Percentiles rank a stretch among this genome's conserved stretches.
Conservation (phyloP, 1,139 yeast species). For the Lodderomyces oxycetoniae region DNA sequence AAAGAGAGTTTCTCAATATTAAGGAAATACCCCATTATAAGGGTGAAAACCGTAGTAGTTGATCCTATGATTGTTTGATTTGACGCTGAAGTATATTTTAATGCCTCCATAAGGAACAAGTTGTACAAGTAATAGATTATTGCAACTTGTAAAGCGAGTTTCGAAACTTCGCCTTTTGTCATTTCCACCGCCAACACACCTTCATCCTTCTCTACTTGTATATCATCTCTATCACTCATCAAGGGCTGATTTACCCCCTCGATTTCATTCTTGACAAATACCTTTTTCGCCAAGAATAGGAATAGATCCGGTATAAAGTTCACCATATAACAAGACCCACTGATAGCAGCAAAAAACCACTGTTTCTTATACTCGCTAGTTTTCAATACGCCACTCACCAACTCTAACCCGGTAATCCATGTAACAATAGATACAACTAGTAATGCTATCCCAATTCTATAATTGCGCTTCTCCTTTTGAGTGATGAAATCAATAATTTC, state of each 20-base stretch:
- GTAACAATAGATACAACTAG: constrained; percentile 38
- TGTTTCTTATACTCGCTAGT: constrained; percentile 48
- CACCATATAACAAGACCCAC: constrained; percentile 43
- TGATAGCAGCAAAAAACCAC: constrained; percentile 39
- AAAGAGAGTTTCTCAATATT: constrained; percentile 40
- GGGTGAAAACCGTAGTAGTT: constrained; percentile 48
- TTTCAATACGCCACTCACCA: constrained; percentile 46
- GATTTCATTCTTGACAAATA: too few relatives aligned
- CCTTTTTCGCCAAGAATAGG: neutral
- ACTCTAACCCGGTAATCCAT: constrained; percentile 48
- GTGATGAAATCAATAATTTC: constrained; percentile 45
- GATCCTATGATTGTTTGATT: constrained; percentile 50
- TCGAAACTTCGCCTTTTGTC: constrained; percentile 26
- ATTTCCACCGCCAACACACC: constrained; percentile 16
- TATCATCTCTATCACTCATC: neutral
- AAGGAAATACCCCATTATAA: constrained; percentile 37
- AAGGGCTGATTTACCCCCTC: constrained; percentile 2
- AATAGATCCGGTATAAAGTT: constrained; percentile 40
- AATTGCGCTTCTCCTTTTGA: constrained; percentile 40
- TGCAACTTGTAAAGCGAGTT: constrained; percentile 37
- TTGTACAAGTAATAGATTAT: constrained; percentile 42
- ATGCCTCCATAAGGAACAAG: constrained; percentile 33
- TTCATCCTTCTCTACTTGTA: neutral
- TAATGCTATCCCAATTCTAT: constrained; percentile 39
- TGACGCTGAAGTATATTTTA: constrained; percentile 50